Evolutionary conservation across 352 stramenopile genomes (phyloP).

Genomic region (Nothophytophthora sp.): DNA sequence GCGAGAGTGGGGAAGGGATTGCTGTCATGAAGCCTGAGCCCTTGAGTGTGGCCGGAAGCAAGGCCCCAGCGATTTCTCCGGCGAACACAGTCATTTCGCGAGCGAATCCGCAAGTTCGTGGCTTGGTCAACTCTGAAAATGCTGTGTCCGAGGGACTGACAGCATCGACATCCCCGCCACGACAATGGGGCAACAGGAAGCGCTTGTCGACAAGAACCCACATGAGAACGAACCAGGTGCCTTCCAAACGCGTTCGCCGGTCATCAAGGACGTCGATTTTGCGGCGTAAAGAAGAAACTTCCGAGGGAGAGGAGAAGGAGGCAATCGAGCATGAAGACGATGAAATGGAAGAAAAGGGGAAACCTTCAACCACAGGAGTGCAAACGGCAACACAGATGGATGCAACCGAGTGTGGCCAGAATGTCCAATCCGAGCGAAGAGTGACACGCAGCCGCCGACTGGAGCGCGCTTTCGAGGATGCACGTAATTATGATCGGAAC

Average conservation of each 20-base stretch:
- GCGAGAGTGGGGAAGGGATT: background rate
- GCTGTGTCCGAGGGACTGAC: background rate
- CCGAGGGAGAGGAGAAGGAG: slow-evolving; percentile 7
- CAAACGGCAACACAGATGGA: no score
- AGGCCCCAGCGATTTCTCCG: slow-evolving; percentile 5
- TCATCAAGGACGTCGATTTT: slow-evolving; percentile 4
- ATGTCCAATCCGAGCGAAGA: no score
- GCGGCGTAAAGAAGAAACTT: slow-evolving; percentile 1
- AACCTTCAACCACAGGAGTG: no score
- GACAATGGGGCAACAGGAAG: slow-evolving; percentile 24
- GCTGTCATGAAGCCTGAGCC: slow-evolving; percentile 1
- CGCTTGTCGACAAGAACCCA: slow-evolving; percentile 13
- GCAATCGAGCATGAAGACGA: background rate
- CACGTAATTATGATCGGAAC: background rate
- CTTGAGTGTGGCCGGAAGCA: background rate
- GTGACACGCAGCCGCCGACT: slow-evolving; percentile 1
- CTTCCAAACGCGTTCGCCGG: slow-evolving; percentile 8
- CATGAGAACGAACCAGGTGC: background rate
- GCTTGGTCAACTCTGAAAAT: background rate
- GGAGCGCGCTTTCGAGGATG: slow-evolving; percentile 3
- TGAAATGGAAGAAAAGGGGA: no score
- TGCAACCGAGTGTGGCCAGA: no score
- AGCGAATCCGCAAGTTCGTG: background rate
- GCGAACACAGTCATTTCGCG: background rate
- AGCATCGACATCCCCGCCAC: no score